A percentile compares a stretch with the other conserved stretches of the same genome.
These are phyloP conservation scores for Alternaria consortialis DNA, from an alignment of 2,329 filamentous ascomycete genomes.

Conservation along the genomic window DNA sequence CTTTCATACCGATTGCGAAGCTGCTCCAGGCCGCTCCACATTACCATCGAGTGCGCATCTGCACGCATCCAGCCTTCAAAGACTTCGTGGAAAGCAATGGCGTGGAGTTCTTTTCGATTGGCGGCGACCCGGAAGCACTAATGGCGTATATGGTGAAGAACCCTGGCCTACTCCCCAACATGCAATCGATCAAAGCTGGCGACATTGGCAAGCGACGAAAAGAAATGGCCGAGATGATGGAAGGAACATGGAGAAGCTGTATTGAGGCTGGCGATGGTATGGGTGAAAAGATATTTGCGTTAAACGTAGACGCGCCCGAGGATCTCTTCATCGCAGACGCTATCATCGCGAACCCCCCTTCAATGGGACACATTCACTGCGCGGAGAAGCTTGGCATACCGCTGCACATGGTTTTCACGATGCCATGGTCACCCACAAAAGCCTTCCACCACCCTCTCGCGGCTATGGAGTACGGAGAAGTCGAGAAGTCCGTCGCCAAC, in stretches of 20 bases:
- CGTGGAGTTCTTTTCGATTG: slow-evolving; percentile 51
- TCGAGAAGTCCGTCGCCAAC: slow-evolving; percentile 52
- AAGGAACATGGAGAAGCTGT: slow-evolving; percentile 50
- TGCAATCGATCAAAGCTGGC: slow-evolving; percentile 39
- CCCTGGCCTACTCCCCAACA: slow-evolving; percentile 50
- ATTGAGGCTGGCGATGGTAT: slow-evolving; percentile 51
- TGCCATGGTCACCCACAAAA: slow-evolving; percentile 61
- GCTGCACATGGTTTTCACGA: slow-evolving; percentile 85
- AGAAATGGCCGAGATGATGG: slow-evolving; percentile 40
- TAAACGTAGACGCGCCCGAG: slow-evolving; percentile 21
- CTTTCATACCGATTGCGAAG: slow-evolving; percentile 66
- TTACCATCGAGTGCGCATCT: slow-evolving; percentile 40
- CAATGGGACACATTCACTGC: slow-evolving; percentile 64
- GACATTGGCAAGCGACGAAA: slow-evolving; percentile 45
- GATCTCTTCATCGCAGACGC: slow-evolving; percentile 77
- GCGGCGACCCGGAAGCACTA: slow-evolving; percentile 52
- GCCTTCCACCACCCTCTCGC: slow-evolving; percentile 62
- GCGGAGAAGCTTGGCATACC: slow-evolving; percentile 78
- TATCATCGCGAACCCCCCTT: slow-evolving; percentile 38
- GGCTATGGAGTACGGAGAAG: slow-evolving; percentile 54
- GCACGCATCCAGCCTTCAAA: slow-evolving; percentile 38
- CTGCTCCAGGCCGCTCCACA: slow-evolving; percentile 50
- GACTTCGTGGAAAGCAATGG: slow-evolving; percentile 33
- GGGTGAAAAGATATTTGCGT: slow-evolving; percentile 17
- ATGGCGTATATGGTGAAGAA: slow-evolving; percentile 64